Evolutionary conservation across 176 grass and related monocot genomes (phyloP), one percentile per base, ranked within the genome.

Genomic region (Raddia distichophylla): DNA sequence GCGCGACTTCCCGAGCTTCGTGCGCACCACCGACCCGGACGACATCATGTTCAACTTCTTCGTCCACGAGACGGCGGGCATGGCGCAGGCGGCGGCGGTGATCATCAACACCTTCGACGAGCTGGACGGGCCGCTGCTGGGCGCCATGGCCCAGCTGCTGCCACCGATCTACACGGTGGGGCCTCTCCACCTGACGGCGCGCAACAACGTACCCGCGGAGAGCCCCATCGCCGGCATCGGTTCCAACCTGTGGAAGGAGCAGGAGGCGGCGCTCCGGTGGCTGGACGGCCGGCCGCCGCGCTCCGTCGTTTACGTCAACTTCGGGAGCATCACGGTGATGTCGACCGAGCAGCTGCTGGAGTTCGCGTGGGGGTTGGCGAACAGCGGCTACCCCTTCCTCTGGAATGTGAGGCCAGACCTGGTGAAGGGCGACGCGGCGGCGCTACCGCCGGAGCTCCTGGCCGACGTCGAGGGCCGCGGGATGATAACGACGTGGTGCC

Each of bases 321-420:
- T 87, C 35, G 90, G 87, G 10, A 92, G 90, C 87, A 89, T 89
- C 62, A 89, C 87, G 10, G 51, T 73, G 70, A 88, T 91, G 90
- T 69, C 64, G 0, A 75, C 20, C 53, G 60, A 82, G 86, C 73
- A 91, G 0, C 69, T 92, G 50, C 10, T 45, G 15, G 90, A 92
- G 83, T 92, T 88, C 62, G 83, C 90, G 55, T 92, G 86, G 90
- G 86, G 86, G 2, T 83, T 92, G 20, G 90, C 83, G 2, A 77
- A 83, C 83, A 67, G 74, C 20, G 75, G 71, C 16, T 85, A 86
- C 68, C 32, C 66, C 1, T 92, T 89, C 83, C 12, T 89, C 0
- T 92, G 90, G 90, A 88, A 89, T 64, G 77, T 89, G 43, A 69
- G 86, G 2, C 83, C 83, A 0, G 86, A 92, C 69, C 83, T 92